Percentiles rank a stretch among this genome's conserved stretches.
These are phyloP conservation scores for Ceratorhiza oryzae-sativae DNA, from an alignment of 1,284 basidiomycete genomes.

Conservation along the genomic window DNA sequence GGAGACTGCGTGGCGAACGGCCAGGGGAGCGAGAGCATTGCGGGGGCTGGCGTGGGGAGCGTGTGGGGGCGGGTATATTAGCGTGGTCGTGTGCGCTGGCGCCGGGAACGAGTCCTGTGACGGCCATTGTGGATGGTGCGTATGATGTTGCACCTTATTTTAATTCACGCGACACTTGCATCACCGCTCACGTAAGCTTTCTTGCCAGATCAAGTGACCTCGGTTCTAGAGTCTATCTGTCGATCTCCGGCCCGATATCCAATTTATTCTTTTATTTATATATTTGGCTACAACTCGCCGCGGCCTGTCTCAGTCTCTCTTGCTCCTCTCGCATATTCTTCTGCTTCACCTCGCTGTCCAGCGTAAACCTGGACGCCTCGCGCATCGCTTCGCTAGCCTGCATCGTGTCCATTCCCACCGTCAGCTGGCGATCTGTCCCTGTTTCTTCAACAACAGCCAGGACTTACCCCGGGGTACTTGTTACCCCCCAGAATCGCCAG, in stretches of 20 bases:
- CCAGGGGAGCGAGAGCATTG: constrained; percentile 32
- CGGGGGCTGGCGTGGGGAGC: background rate
- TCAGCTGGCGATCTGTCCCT: background rate
- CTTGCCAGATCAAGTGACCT: constrained; percentile 38
- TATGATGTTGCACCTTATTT: background rate
- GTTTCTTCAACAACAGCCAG: background rate
- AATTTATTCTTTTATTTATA: background rate
- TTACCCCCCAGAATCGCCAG: constrained; percentile 26
- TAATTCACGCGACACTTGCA: constrained; percentile 24
- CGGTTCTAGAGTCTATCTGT: constrained; percentile 26
- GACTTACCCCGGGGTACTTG: constrained; percentile 17
- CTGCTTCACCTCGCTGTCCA: background rate
- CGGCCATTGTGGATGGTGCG: constrained; percentile 22
- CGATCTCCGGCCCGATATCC: constrained; percentile 12
- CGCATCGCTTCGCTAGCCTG: constrained; percentile 8
- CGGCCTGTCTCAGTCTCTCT: background rate
- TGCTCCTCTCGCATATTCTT: background rate
- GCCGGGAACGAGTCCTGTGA: background rate
- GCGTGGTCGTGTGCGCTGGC: background rate
- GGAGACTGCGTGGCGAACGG: constrained; percentile 13
- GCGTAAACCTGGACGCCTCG: constrained; percentile 4
- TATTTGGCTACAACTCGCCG: background rate
- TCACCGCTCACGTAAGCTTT: constrained; percentile 11
- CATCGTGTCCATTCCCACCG: background rate
- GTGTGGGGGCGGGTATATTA: constrained; percentile 4